phyloP scores from a whole-genome alignment of 1,284 basidiomycete genomes.

The Peniophora sp. region DNA sequence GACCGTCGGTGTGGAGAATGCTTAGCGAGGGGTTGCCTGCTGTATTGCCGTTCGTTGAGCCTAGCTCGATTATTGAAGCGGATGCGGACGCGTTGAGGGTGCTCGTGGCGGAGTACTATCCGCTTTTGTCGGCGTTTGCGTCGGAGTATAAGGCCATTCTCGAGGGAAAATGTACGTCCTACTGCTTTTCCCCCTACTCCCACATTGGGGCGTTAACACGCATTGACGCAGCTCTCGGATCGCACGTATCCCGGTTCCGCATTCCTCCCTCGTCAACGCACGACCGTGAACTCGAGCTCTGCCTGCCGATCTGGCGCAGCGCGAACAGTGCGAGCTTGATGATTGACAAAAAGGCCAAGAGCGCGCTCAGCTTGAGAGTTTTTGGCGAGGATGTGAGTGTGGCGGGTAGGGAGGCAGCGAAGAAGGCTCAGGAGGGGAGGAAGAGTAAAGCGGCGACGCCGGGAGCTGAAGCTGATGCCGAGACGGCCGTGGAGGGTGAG shows the following conservation, averaged over 20 bases:
- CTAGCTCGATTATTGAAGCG: slow-evolving; percentile 53
- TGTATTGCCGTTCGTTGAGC: slow-evolving; percentile 73
- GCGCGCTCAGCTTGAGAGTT: slow-evolving; percentile 74
- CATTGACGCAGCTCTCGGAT: slow-evolving; percentile 48
- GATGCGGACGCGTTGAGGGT: slow-evolving; percentile 55
- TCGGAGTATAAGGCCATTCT: slow-evolving; percentile 48
- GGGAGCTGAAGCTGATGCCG: neutral
- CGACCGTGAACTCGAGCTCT: no score
- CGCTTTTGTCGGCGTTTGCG: slow-evolving; percentile 56
- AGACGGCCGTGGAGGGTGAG: neutral
- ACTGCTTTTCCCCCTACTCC: neutral
- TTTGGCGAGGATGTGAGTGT: slow-evolving; percentile 70
- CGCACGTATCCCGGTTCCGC: slow-evolving; percentile 63
- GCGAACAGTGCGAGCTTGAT: slow-evolving; percentile 80
- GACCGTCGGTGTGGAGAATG: slow-evolving; percentile 62
- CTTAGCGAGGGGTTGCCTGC: slow-evolving; percentile 82
- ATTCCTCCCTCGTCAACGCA: no score
- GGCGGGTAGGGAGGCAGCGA: slow-evolving; percentile 31
- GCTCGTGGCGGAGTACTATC: slow-evolving; percentile 74
- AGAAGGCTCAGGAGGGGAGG: slow-evolving; percentile 2
- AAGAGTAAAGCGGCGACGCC: neutral
- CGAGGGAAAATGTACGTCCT: slow-evolving; percentile 39
- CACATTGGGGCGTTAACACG: neutral
- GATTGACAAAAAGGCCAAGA: slow-evolving; percentile 93
- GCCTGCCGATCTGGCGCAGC: slow-evolving; percentile 81